A percentile compares a stretch with the other conserved stretches of the same genome.
These are phyloP conservation scores for Diaporthe eres DNA, from an alignment of 2,329 filamentous ascomycete genomes.

Conservation along the genomic window DNA sequence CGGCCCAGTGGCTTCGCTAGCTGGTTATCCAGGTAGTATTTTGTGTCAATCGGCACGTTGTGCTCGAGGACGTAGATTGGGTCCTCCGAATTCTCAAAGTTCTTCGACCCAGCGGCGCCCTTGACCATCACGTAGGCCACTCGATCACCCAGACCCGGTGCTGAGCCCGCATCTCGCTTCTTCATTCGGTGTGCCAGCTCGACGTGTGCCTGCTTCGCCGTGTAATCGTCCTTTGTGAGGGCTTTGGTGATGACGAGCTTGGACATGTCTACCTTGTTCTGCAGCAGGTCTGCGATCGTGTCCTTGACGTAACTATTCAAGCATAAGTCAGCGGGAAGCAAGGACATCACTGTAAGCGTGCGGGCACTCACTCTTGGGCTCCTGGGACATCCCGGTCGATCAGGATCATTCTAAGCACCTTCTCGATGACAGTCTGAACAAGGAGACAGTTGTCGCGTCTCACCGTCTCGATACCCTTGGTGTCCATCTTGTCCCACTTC, in stretches of 20 bases:
- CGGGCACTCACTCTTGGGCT: slow-evolving; percentile 85
- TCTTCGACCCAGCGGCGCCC: slow-evolving; percentile 88
- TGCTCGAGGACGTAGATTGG: slow-evolving; percentile 97
- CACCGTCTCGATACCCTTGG: slow-evolving; percentile 98
- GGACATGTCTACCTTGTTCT: slow-evolving; percentile 99
- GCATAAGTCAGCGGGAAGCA: slow-evolving; percentile 45
- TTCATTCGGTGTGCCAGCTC: slow-evolving; percentile 97
- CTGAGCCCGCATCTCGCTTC: slow-evolving; percentile 95
- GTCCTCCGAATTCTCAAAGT: slow-evolving; percentile 97
- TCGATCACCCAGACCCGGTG: slow-evolving; percentile 92
- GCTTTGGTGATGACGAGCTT: slow-evolving; percentile 99
- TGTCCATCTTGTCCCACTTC: slow-evolving; percentile 99
- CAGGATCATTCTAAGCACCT: slow-evolving; percentile 93
- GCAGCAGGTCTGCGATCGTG: slow-evolving; percentile 92
- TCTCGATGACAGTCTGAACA: slow-evolving; percentile 98
- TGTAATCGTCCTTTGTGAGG: slow-evolving; percentile 90
- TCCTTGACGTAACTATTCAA: slow-evolving; percentile 88
- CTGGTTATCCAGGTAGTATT: slow-evolving; percentile 99
- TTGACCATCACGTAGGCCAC: slow-evolving; percentile 99
- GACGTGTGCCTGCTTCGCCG: slow-evolving; percentile 94
- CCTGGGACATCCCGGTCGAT: slow-evolving; percentile 92
- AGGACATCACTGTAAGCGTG: too few species aligned
- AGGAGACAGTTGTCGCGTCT: slow-evolving; percentile 95
- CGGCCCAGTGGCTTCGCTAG: slow-evolving; percentile 92
- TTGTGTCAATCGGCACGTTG: slow-evolving; percentile 97